Base-by-base conservation (phyloP, 2,329 filamentous ascomycete genomes). In the Mycosphaerella arachidis region DNA sequence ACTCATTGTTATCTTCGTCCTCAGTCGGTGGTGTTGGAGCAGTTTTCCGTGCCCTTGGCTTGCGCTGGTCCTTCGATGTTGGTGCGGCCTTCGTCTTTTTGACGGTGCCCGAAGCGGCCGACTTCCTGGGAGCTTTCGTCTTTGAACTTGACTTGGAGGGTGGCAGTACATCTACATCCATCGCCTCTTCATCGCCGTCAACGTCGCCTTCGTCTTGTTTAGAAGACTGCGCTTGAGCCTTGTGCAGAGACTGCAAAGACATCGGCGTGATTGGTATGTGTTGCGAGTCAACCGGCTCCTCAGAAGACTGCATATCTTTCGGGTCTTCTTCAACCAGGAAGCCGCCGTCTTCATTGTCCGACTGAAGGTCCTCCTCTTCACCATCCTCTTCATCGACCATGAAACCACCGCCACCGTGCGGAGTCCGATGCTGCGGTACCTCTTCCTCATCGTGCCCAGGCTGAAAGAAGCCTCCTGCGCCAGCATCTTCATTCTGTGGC, bases 391-490 rank as follows among this genome's bases (percentile, higher is more conserved):
- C 61, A 56, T 74, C 66, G 60, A 58, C 64, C 1, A 71, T 53
- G 55, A 72, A 71, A 0, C 69, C 67, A 20, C 70, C 70, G 6
- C 63, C 53, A 33, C 55, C 59, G 18, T 64, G 63, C 5, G 61
- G 56, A 8, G 16, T 20, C n/a, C 60, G 58, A 70, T 72, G 10
- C 66, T 73, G 55, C 63, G 73, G 61, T 43, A 71, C 67, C 63
- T 72, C 57, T 27, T 70, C 73, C 24, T 73, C 71, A 27, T 73
- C 67, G 51, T 71, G 66, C 1, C 75, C 76, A 29, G 72, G 72
- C 13, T 74, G 53, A 51, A 79, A 77, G 50, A 78, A 78, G 10
- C 77, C 77, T 35, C 76, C 77, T 29, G 74, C 76, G 37, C 72
- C 63, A 6, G 58, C 64, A 29, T 70, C 66, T 16, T 67, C 66